phyloP scores from a whole-genome alignment of 768 basidiomycete genomes.

The Flagelloscypha sp. region DNA sequence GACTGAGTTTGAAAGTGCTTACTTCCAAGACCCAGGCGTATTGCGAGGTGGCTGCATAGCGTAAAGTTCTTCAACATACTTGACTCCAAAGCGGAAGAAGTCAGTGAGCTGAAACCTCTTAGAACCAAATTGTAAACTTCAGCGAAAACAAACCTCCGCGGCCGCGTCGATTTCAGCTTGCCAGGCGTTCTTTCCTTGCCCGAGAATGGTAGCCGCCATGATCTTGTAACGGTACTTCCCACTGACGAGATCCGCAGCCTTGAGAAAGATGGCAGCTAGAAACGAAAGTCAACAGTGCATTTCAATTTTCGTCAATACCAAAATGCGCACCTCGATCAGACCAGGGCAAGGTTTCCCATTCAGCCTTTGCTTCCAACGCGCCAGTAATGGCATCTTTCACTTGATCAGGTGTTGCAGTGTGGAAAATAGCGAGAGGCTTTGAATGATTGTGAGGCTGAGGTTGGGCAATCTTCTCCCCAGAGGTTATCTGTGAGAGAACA shows the following conservation, averaged over 20 bases:
- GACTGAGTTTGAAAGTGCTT: conserved; percentile 24
- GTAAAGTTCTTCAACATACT: conserved; percentile 94
- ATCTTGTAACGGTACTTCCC: conserved; percentile 95
- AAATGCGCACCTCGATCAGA: conserved; percentile 58
- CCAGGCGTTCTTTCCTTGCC: conserved; percentile 99
- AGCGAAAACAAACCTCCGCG: conserved; percentile 66
- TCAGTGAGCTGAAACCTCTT: conserved; percentile 55
- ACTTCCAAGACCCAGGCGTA: conserved; percentile 90
- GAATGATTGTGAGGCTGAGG: conserved; percentile 83
- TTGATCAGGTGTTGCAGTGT: conserved; percentile 75
- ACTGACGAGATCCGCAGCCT: conserved; percentile 91
- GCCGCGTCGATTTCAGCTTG: conserved; percentile 99
- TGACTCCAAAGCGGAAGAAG: conserved; percentile 95
- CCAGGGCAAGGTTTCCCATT: conserved; percentile 96
- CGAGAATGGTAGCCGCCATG: conserved; percentile 93
- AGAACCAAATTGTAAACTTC: conserved; percentile 4
- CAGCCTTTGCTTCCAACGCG: conserved; percentile 75
- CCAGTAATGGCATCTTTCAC: conserved; percentile 78
- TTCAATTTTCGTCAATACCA: no score
- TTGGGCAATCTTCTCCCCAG: conserved; percentile 72
- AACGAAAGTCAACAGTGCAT: conserved; percentile 1
- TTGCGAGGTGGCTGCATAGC: conserved; percentile 85
- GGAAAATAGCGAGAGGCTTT: conserved; percentile 73
- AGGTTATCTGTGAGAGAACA: conserved; percentile 3
- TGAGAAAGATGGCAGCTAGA: conserved; percentile 98